phyloP scores from a whole-genome alignment of 2,329 filamentous ascomycete genomes.

The Aciculosporium take region DNA sequence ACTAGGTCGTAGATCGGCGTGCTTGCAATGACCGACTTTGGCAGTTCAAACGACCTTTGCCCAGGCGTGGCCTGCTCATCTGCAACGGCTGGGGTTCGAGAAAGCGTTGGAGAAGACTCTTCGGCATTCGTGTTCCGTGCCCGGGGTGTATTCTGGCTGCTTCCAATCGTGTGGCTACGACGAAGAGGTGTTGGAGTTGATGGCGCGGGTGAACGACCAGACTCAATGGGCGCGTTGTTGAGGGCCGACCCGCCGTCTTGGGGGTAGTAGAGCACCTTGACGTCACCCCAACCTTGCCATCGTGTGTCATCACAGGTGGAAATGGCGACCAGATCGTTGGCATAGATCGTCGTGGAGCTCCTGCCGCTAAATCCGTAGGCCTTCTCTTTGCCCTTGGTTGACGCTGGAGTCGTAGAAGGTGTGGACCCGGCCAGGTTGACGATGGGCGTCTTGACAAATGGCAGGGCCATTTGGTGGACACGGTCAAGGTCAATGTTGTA shows the following conservation, averaged over 20 bases:
- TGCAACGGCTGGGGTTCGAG: slow-evolving; percentile 24
- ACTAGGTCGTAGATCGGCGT: slow-evolving; percentile 43
- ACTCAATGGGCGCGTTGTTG: slow-evolving; percentile 11
- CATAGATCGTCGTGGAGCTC: slow-evolving; percentile 48
- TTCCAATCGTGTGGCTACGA: slow-evolving; percentile 45
- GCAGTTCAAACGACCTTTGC: slow-evolving; percentile 50
- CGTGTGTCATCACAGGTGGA: slow-evolving; percentile 42
- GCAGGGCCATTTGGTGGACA: slow-evolving; percentile 67
- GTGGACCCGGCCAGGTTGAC: slow-evolving; percentile 36
- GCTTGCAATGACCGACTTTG: slow-evolving; percentile 38
- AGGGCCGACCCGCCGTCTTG: slow-evolving; percentile 17
- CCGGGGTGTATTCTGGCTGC: slow-evolving; percentile 29
- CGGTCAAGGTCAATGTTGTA: slow-evolving; percentile 69
- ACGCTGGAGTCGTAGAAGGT: slow-evolving; percentile 37
- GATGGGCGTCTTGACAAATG: slow-evolving; percentile 62
- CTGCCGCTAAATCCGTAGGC: slow-evolving; percentile 24
- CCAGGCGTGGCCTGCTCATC: slow-evolving; percentile 24
- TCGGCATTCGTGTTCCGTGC: slow-evolving; percentile 19
- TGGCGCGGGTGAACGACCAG: slow-evolving; percentile 34
- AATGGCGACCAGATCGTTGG: slow-evolving; percentile 72
- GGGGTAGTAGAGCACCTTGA: slow-evolving; percentile 70
- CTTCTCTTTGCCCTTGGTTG: slow-evolving; percentile 70
- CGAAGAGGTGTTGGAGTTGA: slow-evolving; percentile 63
- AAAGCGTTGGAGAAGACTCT: slow-evolving; percentile 36
- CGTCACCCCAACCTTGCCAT: slow-evolving; percentile 69